Evolutionary conservation across 768 basidiomycete genomes (phyloP).

Genomic region (Agaricus blazei): DNA sequence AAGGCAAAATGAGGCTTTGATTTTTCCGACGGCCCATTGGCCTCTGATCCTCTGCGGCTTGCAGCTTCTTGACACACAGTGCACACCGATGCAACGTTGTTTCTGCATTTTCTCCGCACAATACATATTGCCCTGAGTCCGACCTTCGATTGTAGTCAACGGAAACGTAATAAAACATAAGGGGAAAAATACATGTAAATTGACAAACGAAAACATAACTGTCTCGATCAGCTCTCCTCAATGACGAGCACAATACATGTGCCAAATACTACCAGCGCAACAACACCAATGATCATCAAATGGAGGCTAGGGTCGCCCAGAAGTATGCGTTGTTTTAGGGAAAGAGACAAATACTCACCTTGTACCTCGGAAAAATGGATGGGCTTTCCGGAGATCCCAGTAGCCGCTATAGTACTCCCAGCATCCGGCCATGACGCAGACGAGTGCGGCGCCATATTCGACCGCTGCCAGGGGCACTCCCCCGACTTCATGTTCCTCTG

Average conservation of each 20-base stretch:
- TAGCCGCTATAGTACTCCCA: constrained; percentile 66
- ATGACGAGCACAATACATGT: constrained; percentile 48
- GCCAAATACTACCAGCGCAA: constrained; percentile 43
- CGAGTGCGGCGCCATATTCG: constrained; percentile 47
- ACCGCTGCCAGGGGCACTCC: constrained; percentile 48
- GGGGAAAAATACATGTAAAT: not conserved
- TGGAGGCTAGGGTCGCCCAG: constrained; percentile 35
- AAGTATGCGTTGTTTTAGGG: not conserved
- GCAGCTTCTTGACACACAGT: no score
- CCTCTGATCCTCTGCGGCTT: not conserved
- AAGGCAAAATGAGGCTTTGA: constrained; percentile 19
- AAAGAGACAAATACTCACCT: constrained; percentile 36
- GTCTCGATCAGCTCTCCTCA: constrained; percentile 17
- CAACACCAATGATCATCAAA: constrained; percentile 43
- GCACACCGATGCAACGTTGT: not conserved
- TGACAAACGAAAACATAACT: not conserved
- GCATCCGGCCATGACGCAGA: constrained; percentile 48
- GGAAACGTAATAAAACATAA: not conserved
- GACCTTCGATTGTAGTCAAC: not conserved
- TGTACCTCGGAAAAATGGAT: constrained; percentile 54
- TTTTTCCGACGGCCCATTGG: constrained; percentile 1
- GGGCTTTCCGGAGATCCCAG: constrained; percentile 48
- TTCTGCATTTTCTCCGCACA: not conserved
- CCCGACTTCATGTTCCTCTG: constrained; percentile 18
- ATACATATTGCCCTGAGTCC: not conserved